Conservation (phyloP, 2,329 filamentous ascomycete genomes). For the Polytolypa hystricis region DNA sequence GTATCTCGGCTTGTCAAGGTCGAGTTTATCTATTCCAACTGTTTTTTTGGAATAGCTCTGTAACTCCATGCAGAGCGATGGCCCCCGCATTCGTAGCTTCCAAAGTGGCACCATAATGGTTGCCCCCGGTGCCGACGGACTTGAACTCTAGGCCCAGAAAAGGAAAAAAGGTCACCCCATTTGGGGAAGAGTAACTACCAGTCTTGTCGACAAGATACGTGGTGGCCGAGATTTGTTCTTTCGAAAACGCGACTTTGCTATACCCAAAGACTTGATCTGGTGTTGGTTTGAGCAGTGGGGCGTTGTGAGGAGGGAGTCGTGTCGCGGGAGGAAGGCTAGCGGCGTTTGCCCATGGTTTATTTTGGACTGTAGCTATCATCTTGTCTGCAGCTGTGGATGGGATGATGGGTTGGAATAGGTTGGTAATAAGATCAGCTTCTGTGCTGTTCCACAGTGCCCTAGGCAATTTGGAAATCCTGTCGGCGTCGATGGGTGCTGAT, state of each 20-base stretch:
- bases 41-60: not conserved
- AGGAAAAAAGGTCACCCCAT: not conserved
- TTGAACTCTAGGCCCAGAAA: not conserved
- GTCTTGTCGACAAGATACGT: not conserved
- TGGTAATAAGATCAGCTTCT: not conserved
- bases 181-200: not conserved
- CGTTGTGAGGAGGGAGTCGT: not conserved
- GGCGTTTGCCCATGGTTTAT: conserved; percentile 1
- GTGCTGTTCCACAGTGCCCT: conserved; percentile 2
- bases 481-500: not conserved
- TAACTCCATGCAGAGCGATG: not conserved
- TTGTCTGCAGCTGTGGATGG: not conserved
- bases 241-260: conserved; percentile 1
- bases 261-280: conserved; percentile 1
- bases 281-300: not conserved
- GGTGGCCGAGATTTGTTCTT: conserved; percentile 1
- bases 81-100: conserved; percentile 1
- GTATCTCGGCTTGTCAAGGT: not conserved
- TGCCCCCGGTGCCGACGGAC: not conserved
- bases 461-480: not conserved
- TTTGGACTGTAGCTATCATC: not conserved
- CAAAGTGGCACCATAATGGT: conserved; percentile 1
- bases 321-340: not conserved
- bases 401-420: not conserved
- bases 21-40: not conserved